phyloP scores from a whole-genome alignment of 139 green algal species.

The Ettlia oleoabundans region DNA sequence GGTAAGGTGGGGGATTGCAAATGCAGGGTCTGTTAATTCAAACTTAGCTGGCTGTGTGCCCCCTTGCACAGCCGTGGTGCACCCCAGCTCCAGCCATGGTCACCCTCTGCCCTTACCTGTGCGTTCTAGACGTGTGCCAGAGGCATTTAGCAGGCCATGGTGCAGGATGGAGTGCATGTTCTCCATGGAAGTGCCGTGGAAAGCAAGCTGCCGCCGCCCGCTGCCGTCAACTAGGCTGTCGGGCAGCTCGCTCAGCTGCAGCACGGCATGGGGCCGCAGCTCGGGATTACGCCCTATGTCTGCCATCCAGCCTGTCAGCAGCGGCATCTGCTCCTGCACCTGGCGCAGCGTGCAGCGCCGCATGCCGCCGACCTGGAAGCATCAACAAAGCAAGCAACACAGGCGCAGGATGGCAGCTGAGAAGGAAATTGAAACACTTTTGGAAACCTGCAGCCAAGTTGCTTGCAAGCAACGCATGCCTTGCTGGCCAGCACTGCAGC shows the following conservation, averaged over 20 bases:
- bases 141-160: constrained; percentile 29
- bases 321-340: constrained; percentile 18
- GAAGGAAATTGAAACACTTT: too few relatives aligned
- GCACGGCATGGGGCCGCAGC: constrained; percentile 12
- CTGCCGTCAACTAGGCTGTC: background rate
- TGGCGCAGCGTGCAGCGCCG: background rate
- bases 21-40: too few relatives aligned
- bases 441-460: too few relatives aligned
- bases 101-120: constrained; percentile 17
- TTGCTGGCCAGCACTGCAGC: too few relatives aligned
- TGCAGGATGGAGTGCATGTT: constrained; percentile 38
- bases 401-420: background rate
- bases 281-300: constrained; percentile 14
- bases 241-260: constrained; percentile 9
- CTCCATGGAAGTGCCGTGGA: constrained; percentile 37
- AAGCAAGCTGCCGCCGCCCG: background rate
- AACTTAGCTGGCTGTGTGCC: background rate
- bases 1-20: too few relatives aligned
- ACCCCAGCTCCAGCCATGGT: background rate
- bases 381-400: background rate
- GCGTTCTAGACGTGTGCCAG: constrained; percentile 30
- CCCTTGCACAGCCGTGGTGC: background rate
- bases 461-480: too few relatives aligned
- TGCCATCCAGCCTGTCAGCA: constrained; percentile 6
- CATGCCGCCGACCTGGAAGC: background rate